Evolutionary conservation across 805 yeast genomes (phyloP), one percentile per base, ranked within the genome.

Genomic region (Nakazawaea populi): DNA sequence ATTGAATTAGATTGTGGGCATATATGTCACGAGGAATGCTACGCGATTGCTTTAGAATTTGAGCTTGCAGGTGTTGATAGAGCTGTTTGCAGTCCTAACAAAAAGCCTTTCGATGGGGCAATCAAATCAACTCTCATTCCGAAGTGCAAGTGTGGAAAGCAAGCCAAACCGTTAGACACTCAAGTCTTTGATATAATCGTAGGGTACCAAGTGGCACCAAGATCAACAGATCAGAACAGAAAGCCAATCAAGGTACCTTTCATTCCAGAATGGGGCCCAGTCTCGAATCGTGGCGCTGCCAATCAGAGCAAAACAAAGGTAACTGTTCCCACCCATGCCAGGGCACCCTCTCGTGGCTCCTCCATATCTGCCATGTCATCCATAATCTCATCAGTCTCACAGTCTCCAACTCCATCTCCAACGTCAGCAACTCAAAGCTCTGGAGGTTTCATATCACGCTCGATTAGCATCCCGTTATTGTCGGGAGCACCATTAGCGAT

Each of bases 1-100:
- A 63, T 82, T 11, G 74, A 73, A 51, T 65, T 83, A 34, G 62
- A 62, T 39, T 83, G 89, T 64, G 77, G 74, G 1, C 87, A 83
- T 59, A 62, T 68, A 42, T 68, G 74, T 39, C 89, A 83, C 60
- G 83, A 79, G 47, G 79, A 80, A 50, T 83, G 89, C 59, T 68
- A 82, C 12, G 52, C 65, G 3, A 60, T 80, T 6, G 69, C 69
- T 27, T 60, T 74, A 58, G 72, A 66, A 42, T 54, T 59, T 27
- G 53, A 54, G 46, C 24, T 18, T 18, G 40, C 49, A 12, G 40
- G 14, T n/a, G 18, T 12, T 11, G 40, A n/a, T 12, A 10, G 14
- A 2, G 14, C 8, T 37, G 18, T 37, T 11, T 11, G 40, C 8
- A 12, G 40, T 37, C 7, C 7, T 37, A n/a, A 2, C 18, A 32